A percentile compares a stretch with the other conserved stretches of the same genome.
Conservation (phyloP, 345 rosid genomes). For the Salix dunnii region DNA sequence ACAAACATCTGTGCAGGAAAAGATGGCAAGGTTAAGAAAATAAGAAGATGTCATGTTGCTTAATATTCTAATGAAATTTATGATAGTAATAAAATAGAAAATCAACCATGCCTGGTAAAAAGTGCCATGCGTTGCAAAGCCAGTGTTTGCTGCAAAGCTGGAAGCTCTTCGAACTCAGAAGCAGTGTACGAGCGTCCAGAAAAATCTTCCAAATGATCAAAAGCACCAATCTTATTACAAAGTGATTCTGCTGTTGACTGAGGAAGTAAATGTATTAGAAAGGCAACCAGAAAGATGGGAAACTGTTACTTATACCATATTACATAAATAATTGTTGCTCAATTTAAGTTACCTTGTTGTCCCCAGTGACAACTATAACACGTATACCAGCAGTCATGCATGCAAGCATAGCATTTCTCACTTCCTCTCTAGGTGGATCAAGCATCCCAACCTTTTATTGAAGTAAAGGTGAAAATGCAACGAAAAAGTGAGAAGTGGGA, state of each 20-base stretch:
- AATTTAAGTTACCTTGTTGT: constrained; percentile 71
- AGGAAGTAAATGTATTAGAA: constrained; percentile 31
- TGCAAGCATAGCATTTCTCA: constrained; percentile 85
- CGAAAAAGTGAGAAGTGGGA: not conserved
- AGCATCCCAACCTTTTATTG: constrained; percentile 86
- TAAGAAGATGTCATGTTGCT: not conserved
- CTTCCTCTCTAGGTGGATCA: constrained; percentile 99
- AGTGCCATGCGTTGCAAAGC: constrained; percentile 91
- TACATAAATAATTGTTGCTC: constrained; percentile 3
- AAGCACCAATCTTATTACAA: constrained; percentile 93
- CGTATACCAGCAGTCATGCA: constrained; percentile 99
- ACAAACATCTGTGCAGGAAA: not conserved
- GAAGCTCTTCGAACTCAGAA: constrained; percentile 92
- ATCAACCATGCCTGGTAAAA: constrained; percentile 61
- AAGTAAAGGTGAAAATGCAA: not conserved
- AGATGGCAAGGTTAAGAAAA: not conserved
- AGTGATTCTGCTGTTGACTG: constrained; percentile 98
- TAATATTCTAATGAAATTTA: not conserved
- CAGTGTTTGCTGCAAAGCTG: constrained; percentile 74
- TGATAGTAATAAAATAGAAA: constrained; percentile 1
- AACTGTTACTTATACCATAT: not conserved
- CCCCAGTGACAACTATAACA: constrained; percentile 98
- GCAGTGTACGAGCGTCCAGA: constrained; percentile 85
- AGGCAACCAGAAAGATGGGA: constrained; percentile 11
- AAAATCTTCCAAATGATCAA: constrained; percentile 80